Evolutionary conservation across 371 early-diverging fungal genomes (phyloP).

Genomic region (Nematocida parisii): DNA sequence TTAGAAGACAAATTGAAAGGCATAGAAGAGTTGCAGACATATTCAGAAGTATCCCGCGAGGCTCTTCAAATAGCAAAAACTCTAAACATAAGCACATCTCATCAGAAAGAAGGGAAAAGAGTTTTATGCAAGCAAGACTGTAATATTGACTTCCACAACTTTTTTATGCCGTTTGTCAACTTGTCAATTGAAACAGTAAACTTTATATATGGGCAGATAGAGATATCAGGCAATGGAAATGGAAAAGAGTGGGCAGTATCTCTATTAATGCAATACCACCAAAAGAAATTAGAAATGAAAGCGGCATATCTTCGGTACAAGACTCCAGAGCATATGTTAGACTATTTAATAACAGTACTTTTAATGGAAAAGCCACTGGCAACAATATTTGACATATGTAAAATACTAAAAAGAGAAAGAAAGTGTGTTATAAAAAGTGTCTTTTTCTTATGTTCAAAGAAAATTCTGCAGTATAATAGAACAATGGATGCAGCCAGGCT

Average conservation of each 20-base stretch:
- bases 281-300: neutral
- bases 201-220: constrained; percentile 25
- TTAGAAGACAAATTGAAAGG: constrained; percentile 4
- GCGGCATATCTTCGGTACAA: neutral
- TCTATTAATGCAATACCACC: neutral
- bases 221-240: neutral
- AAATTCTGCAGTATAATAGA: constrained; percentile 5
- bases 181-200: constrained; percentile 42
- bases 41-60: constrained; percentile 20
- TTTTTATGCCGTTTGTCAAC: constrained; percentile 34
- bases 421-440: constrained; percentile 12
- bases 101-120: neutral
- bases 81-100: constrained; percentile 1
- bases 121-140: neutral
- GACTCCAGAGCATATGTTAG: neutral
- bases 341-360: neutral
- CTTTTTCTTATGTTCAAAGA: constrained; percentile 26
- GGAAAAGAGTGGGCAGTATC: neutral
- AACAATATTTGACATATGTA: neutral
- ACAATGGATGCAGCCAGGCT: constrained; percentile 1
- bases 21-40: neutral
- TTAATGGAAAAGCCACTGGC: neutral
- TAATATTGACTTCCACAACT: constrained; percentile 24
- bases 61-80: constrained; percentile 9
- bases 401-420: neutral